A percentile compares a stretch with the other conserved stretches of the same genome.
Conservation (phyloP, 2,329 filamentous ascomycete genomes). For the Rasamsonia emersonii region DNA sequence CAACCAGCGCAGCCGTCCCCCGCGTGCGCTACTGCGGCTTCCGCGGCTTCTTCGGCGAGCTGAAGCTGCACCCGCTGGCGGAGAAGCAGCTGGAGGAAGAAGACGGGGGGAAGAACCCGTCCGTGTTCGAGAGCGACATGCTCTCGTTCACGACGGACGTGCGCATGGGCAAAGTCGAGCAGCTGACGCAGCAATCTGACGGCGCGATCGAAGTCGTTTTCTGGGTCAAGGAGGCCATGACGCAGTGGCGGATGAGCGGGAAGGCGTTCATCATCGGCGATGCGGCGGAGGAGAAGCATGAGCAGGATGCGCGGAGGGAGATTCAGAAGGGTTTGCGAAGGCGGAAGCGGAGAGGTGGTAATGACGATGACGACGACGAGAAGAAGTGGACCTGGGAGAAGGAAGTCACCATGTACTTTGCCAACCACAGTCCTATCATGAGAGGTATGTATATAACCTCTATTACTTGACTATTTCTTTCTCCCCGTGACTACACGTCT, state of each 20-base stretch:
- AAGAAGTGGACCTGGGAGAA: slow-evolving; percentile 65
- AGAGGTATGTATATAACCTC: slow-evolving; percentile 43
- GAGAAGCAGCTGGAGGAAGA: slow-evolving; percentile 54
- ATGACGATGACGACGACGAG: slow-evolving; percentile 30
- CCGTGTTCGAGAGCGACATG: slow-evolving; percentile 65
- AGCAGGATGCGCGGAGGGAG: slow-evolving; percentile 40
- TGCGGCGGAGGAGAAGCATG: slow-evolving; percentile 51
- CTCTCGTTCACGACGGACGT: slow-evolving; percentile 79
- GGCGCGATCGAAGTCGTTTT: slow-evolving; percentile 70
- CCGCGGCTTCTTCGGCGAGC: slow-evolving; percentile 70
- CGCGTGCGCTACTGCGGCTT: slow-evolving; percentile 72
- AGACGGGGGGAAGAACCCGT: slow-evolving; percentile 50
- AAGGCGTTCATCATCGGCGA: slow-evolving; percentile 64
- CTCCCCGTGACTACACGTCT: neutral
- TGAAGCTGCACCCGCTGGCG: slow-evolving; percentile 57
- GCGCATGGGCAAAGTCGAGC: slow-evolving; percentile 72
- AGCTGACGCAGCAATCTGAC: slow-evolving; percentile 62
- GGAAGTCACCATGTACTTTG: slow-evolving; percentile 82
- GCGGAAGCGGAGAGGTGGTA: slow-evolving; percentile 23
- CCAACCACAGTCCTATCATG: slow-evolving; percentile 74
- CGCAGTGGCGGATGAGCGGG: slow-evolving; percentile 81
- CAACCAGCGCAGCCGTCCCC: slow-evolving; percentile 17
- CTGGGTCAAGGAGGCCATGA: slow-evolving; percentile 62
- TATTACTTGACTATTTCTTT: neutral
- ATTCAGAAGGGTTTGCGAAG: slow-evolving; percentile 51